A percentile compares a stretch with the other conserved stretches of the same genome.
These are phyloP conservation scores for Coemansia sp. DNA, from an alignment of 192 early-diverging fungal species.

Conservation along the genomic window DNA sequence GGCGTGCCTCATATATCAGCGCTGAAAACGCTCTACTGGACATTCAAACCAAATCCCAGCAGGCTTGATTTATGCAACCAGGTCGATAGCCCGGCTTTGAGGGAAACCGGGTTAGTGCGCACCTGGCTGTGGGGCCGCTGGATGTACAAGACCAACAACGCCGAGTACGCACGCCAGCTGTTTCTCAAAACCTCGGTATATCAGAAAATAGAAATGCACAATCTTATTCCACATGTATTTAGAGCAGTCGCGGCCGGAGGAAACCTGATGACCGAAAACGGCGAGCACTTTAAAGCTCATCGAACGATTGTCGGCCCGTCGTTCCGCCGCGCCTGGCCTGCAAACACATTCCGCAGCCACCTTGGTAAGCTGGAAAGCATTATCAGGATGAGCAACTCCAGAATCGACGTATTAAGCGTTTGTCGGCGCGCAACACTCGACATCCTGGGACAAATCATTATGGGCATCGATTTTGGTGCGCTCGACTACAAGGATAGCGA, in stretches of 20 bases:
- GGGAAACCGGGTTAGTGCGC: slow-evolving; percentile 30
- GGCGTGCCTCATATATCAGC: slow-evolving; percentile 46
- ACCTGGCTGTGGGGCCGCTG: slow-evolving; percentile 51
- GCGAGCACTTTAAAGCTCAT: slow-evolving; percentile 45
- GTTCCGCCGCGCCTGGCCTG: slow-evolving; percentile 51
- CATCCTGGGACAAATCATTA: slow-evolving; percentile 45
- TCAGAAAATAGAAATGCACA: slow-evolving; percentile 51
- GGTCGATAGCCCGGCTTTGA: slow-evolving; percentile 36
- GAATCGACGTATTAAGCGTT: slow-evolving; percentile 30
- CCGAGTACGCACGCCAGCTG: slow-evolving; percentile 49
- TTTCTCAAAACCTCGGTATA: slow-evolving; percentile 45
- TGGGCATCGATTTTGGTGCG: slow-evolving; percentile 51
- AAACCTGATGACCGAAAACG: slow-evolving; percentile 51
- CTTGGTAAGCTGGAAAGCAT: slow-evolving; percentile 34
- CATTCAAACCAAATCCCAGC: slow-evolving; percentile 38
- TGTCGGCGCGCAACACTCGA: slow-evolving; percentile 49
- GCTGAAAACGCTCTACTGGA: slow-evolving; percentile 49
- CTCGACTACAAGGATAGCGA: slow-evolving; percentile 44
- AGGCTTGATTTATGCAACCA: slow-evolving; percentile 38
- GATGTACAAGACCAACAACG: slow-evolving; percentile 55
- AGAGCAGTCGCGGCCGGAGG: slow-evolving; percentile 47
- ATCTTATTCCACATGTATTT: slow-evolving; percentile 46
- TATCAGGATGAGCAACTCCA: slow-evolving; percentile 7
- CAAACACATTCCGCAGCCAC: slow-evolving; percentile 30
- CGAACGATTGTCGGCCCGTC: slow-evolving; percentile 46